Percentiles rank a stretch among this genome's conserved stretches.
phyloP scores from a whole-genome alignment of 192 early-diverging fungal genomes.

The Obelidium mucronatum region DNA sequence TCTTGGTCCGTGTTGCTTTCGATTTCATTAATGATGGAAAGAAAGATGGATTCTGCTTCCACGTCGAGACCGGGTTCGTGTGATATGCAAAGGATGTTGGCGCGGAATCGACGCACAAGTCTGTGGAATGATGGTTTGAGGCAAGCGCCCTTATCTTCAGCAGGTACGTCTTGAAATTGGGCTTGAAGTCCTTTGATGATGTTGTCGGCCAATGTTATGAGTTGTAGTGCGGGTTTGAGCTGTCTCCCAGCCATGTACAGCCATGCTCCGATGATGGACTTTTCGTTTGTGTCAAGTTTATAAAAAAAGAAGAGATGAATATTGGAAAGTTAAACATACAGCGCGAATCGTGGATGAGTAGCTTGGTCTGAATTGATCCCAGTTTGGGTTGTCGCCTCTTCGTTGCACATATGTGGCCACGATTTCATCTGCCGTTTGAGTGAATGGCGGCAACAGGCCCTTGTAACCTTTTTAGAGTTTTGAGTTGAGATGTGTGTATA shows the following conservation, averaged over 20 bases:
- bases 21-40: not conserved
- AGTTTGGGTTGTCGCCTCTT: not conserved
- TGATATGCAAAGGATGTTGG: not conserved
- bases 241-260: not conserved
- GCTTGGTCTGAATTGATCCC: not conserved
- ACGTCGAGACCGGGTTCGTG: not conserved
- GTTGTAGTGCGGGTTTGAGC: not conserved
- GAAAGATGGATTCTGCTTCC: not conserved
- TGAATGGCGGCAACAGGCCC: not conserved
- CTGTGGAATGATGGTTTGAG: not conserved
- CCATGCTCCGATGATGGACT: not conserved
- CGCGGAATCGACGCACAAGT: not conserved
- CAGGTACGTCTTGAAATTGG: not conserved
- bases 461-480: too few relatives aligned
- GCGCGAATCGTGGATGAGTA: not conserved
- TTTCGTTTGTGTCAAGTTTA: too few relatives aligned
- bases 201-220: slow-evolving; percentile 1
- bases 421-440: not conserved
- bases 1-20: not conserved
- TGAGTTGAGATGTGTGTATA: too few relatives aligned
- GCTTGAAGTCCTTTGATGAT: not conserved
- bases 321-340: not conserved
- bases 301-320: too few relatives aligned
- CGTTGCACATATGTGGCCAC: not conserved
- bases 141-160: not conserved